Base-by-base conservation (phyloP, 129 eudicot genomes). In the Chrysanthemum lavandulifolium region DNA sequence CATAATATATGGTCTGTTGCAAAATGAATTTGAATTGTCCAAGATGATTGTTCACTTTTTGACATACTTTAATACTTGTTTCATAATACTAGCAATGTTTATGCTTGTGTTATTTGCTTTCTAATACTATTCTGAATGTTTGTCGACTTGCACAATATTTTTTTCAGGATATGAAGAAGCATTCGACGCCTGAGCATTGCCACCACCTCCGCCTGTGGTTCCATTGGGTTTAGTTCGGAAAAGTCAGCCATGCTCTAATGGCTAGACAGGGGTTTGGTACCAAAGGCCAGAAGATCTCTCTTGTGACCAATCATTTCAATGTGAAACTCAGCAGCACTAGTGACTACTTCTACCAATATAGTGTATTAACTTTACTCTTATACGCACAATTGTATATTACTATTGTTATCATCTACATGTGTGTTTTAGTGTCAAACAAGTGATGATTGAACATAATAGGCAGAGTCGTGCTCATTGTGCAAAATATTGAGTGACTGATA, bases 161-260 rank as follows among this genome's bases (percentile, higher is more conserved):
- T 40, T 40, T 40, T 23, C 59, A 6, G 25, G 33, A 55, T 52
- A 73, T 73, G 83, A 68, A 57, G 83, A 68, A 57, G 61, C 3
- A 2, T 31, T 40, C 77, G 16, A 10, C 19, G 19, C 12, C 71
- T 1, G 76, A 79, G 21, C 68, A 31, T 49, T 78, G 51, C 87
- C 87, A 19, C 86, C 84, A 51, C 89, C 89, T 18, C 92, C 92
- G 3, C 85, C 87, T 1, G 63, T 68, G 31, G 56, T 84, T 62
- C 86, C 86, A 52, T 70, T 83, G 2, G 48, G 74, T 36, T 56
- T 74, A 16, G 73, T 71, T 16, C 79, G 18, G 29, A 0, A 74
- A 79, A 59, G 72, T 6, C 23, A 61, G 4, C 67, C 82, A 74
- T 14, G 43, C 14, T 1, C 84, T 82, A 0, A 79, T 80, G 78